Evolutionary conservation across 192 early-diverging fungal genomes (phyloP), one percentile per base, ranked within the genome.

Genomic region (Allomyces macrogynus): DNA sequence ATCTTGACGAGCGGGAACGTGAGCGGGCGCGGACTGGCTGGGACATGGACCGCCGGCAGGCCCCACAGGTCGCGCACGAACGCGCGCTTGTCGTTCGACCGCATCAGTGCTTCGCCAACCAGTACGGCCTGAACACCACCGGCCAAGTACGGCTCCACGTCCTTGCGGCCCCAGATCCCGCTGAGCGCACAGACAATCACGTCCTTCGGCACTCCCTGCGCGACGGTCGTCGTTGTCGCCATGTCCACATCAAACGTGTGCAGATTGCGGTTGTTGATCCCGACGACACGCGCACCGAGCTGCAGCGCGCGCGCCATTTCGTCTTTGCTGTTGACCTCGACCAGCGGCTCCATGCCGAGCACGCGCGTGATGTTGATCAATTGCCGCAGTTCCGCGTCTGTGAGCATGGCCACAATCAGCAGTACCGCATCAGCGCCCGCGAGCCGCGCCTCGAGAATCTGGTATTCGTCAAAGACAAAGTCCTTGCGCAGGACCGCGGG

Each of bases 181-280:
- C 91, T 94, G 57, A 99, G 76, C 3, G 94, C 96, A 61, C 86
- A 77, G 42, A 99, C 68, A 14, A 90, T 79, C 14, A 86, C 81
- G 22, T 74, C 84, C 24, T 83, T 67, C 25, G 88, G 86, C 14
- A 92, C 88, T 81, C 88, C 82, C 25, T 75, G 72, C 23, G 90
- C 91, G 26, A 99, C 75, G 11, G 76, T 68, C 8, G 80, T 80
- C 0, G 97, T 95, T 1, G 87, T 87, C 66, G 75, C 70, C 81
- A 93, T 89, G 67, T 99, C 97, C 14, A 97, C 90, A 61, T 86
- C 86, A 77, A 99, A 99, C 61, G 86, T 93, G 71, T 96, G 89
- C 72, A 99, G 74, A 68, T 99, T 92, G 57, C 97, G 82, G 78
- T 99, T 99, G 74, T 99, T 99, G 69, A 97, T 90, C 64, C 97